Percentiles rank a stretch among this genome's conserved stretches.
These are phyloP conservation scores for Baffinella frigidus DNA, from an alignment of 208 protist species.

Conservation along the genomic window DNA sequence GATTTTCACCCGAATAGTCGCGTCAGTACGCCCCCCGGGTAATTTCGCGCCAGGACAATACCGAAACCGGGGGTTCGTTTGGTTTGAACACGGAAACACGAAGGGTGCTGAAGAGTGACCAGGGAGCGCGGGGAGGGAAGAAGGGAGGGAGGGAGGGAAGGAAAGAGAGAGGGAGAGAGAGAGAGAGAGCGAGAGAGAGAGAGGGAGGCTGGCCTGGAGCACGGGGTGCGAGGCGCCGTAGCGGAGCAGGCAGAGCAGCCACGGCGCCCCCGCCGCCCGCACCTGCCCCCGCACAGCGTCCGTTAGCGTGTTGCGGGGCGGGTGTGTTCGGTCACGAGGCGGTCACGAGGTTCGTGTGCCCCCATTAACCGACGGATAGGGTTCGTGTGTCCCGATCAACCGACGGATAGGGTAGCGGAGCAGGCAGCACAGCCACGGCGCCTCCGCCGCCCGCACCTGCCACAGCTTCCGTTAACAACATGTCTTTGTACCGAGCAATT, in stretches of 20 bases:
- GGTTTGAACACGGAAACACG: no score
- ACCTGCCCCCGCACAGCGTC: background rate
- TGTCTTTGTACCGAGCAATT: no score
- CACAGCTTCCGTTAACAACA: no score
- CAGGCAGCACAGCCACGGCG: background rate
- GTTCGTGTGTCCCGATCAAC: no score
- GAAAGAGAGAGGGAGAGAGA: background rate
- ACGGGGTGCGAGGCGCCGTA: background rate
- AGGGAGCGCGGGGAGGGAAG: background rate
- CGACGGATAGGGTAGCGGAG: no score
- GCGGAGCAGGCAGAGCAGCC: slow-evolving; percentile 10
- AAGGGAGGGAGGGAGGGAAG: background rate
- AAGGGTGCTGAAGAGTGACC: background rate
- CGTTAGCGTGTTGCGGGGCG: background rate
- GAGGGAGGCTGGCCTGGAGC: background rate
- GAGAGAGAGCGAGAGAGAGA: background rate
- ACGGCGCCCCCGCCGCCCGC: background rate
- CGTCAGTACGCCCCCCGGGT: no score
- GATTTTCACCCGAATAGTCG: no score
- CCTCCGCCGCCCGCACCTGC: background rate
- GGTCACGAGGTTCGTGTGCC: no score
- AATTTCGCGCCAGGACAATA: no score
- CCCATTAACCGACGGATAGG: no score
- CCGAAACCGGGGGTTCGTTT: no score
- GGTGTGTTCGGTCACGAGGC: no score